Evolutionary conservation across 306 rosid genomes (phyloP), one percentile per base, ranked within the genome.

Genomic region (Fagus sylvatica): DNA sequence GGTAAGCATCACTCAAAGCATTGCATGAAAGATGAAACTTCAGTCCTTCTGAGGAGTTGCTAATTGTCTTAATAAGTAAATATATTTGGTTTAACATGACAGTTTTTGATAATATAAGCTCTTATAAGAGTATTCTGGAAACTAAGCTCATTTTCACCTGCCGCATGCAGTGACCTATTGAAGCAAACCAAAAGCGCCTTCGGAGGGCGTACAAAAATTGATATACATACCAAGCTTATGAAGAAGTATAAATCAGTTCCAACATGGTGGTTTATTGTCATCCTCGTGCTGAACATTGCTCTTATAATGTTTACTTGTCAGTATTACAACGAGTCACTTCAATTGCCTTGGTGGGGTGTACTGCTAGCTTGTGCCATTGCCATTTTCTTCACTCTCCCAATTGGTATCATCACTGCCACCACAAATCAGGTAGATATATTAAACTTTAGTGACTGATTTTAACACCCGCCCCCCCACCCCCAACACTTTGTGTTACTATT

Each of bases 311-410:
- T 89, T 67, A 59, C 89, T 13, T 85, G 83, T 39, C 68, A 83
- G 60, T 67, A 86, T 83, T 93, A 90, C 82, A 86, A 84, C 0
- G 86, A 76, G 66, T 74, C 96, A 6, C 96, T 93, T 76, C 96
- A 91, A 77, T 74, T 93, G 80, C 97, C 92, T 51, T 93, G 98
- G 98, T 93, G 98, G 98, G 98, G 96, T 28, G 93, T 88, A 3
- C 43, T 93, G 64, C 89, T 91, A 78, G 96, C 91, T 78, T 90
- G 94, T 69, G 89, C 80, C 66, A 82, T 91, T 75, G 81, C 96
- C 48, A 37, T 93, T 75, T 57, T 75, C 49, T 93, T 86, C 83
- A 89, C 96, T 37, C 91, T 88, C 56, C 96, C 96, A 16, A 81
- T 89, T 2, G 98, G 98, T 69, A 84, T 93, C 82, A 89, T 93